A percentile compares a stretch with the other conserved stretches of the same genome.
Evolutionary conservation across 345 rosid genomes (phyloP).

Genomic region (Fremontodendron californicum): DNA sequence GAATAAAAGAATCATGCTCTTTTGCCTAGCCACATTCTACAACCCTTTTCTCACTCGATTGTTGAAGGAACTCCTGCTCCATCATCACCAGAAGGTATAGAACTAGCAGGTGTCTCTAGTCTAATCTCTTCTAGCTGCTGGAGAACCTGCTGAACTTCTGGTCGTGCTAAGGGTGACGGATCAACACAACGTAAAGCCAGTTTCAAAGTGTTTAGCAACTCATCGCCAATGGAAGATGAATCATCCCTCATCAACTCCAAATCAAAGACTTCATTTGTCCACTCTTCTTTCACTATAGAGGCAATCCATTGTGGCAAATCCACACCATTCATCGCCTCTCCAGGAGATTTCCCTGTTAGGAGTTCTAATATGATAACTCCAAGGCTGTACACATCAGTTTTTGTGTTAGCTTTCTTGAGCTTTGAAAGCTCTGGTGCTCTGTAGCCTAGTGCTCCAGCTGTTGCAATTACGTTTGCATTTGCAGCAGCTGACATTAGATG

Average conservation of each 20-base stretch:
- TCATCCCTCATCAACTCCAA: constrained; percentile 79
- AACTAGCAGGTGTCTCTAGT: constrained; percentile 34
- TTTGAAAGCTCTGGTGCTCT: constrained; percentile 90
- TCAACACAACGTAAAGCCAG: constrained; percentile 88
- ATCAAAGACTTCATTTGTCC: constrained; percentile 92
- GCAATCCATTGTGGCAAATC: constrained; percentile 98
- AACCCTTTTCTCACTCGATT: constrained; percentile 25
- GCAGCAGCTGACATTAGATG: constrained; percentile 71
- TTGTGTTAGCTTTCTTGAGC: constrained; percentile 70
- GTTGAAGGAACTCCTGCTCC: constrained; percentile 44
- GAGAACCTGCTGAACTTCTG: constrained; percentile 71
- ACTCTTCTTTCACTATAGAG: constrained; percentile 84
- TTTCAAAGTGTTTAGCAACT: constrained; percentile 75
- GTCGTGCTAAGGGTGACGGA: constrained; percentile 71
- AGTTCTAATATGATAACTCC: constrained; percentile 85
- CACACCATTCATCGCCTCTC: constrained; percentile 69
- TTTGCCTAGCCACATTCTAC: constrained; percentile 9
- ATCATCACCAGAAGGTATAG: constrained; percentile 35
- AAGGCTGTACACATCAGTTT: constrained; percentile 81
- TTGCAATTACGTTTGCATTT: constrained; percentile 68
- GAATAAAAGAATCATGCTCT: constrained; percentile 48
- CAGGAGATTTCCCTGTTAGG: constrained; percentile 83
- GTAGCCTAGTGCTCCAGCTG: constrained; percentile 81
- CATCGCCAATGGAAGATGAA: constrained; percentile 61
- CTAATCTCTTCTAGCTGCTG: constrained; percentile 70